Evolutionary conservation across 108 stramenopile genomes (phyloP).

Genomic region (Cylindrotheca closterium): DNA sequence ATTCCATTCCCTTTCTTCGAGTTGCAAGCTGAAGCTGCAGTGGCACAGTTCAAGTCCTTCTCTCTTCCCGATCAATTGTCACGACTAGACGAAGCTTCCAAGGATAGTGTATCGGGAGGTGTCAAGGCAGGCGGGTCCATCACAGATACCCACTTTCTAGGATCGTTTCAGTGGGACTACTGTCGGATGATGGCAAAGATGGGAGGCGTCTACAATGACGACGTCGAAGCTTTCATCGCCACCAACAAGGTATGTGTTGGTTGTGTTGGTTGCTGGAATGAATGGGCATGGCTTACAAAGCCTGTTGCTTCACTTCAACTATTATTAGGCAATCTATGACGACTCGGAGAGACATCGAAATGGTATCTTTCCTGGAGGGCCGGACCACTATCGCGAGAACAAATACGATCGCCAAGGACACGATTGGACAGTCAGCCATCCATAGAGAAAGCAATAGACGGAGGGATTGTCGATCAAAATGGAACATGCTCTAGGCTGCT

Average conservation of each 20-base stretch:
- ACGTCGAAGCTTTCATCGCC: constrained; percentile 60
- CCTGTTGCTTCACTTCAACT: too few relatives aligned
- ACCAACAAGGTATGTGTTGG: constrained; percentile 46
- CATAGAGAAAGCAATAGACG: too few relatives aligned
- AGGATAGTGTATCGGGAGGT: constrained; percentile 61
- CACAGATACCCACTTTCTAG: constrained; percentile 82
- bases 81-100: constrained; percentile 44
- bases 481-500: too few relatives aligned
- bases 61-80: constrained; percentile 37
- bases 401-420: not conserved
- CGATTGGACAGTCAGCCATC: too few relatives aligned
- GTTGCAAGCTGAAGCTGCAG: constrained; percentile 75
- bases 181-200: constrained; percentile 63
- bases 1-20: constrained; percentile 91
- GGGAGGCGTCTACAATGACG: constrained; percentile 50
- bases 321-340: constrained; percentile 77
- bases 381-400: constrained; percentile 48
- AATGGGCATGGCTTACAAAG: too few relatives aligned
- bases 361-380: constrained; percentile 44
- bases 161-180: constrained; percentile 75
- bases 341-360: constrained; percentile 39
- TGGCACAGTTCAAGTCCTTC: constrained; percentile 21
- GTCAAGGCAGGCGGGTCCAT: constrained; percentile 47
- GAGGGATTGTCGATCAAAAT: too few relatives aligned
- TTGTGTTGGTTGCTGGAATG: too few relatives aligned